Evolutionary conservation across 2,329 filamentous ascomycete genomes (phyloP).

Genomic region (Metarhizium rileyi): DNA sequence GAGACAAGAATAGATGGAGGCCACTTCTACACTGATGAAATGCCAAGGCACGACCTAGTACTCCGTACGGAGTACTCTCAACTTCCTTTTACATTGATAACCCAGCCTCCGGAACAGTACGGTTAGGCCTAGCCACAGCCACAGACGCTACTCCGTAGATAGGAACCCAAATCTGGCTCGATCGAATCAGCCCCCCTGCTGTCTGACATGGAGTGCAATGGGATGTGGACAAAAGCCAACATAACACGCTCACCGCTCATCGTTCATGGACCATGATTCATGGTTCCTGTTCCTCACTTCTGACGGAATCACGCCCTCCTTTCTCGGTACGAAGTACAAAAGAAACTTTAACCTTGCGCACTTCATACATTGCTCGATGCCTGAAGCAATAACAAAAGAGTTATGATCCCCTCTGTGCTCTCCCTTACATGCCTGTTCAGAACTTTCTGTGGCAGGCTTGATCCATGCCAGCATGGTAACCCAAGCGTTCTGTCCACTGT

Average conservation of each 20-base stretch:
- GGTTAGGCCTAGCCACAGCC: too few species aligned
- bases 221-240: not conserved
- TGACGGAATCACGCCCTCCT: not conserved
- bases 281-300: not conserved
- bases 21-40: too few species aligned
- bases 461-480: not conserved
- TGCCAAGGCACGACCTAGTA: too few species aligned
- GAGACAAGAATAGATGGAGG: too few species aligned
- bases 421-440: conserved; percentile 12
- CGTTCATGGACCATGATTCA: not conserved
- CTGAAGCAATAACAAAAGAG: not conserved
- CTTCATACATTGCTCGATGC: not conserved
- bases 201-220: not conserved
- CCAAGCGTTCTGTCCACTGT: not conserved
- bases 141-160: too few species aligned
- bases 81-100: too few species aligned
- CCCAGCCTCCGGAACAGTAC: too few species aligned
- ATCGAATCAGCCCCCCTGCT: not conserved
- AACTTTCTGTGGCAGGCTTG: conserved; percentile 1
- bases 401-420: conserved; percentile 2
- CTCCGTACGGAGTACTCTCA: too few species aligned
- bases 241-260: not conserved
- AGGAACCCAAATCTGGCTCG: not conserved
- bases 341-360: not conserved
- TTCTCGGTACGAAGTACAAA: not conserved